These are phyloP conservation scores for Gnaphalium uliginosum DNA, from an alignment of 129 eudicot genomes.

Conservation along the genomic window DNA sequence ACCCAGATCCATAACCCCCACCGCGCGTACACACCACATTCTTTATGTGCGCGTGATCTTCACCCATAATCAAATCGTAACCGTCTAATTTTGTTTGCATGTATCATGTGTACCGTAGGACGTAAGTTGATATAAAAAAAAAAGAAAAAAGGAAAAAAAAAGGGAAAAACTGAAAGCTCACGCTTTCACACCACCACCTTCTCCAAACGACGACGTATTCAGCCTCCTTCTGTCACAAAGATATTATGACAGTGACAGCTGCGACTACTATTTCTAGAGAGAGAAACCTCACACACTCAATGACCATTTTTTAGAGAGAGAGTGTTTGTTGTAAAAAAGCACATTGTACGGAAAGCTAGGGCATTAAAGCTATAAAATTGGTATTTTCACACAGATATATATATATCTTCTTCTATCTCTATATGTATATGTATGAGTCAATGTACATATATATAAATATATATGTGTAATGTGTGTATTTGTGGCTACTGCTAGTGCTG, in stretches of 20 bases:
- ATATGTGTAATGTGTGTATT: background rate
- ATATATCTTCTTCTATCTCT: background rate
- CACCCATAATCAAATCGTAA: conserved; percentile 21
- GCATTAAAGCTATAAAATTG: conserved; percentile 21
- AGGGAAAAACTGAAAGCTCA: conserved; percentile 18
- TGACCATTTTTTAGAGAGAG: conserved; percentile 22
- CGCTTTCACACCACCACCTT: conserved; percentile 25
- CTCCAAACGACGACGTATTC: conserved; percentile 38
- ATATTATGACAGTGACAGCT: conserved; percentile 35
- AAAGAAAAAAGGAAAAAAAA: background rate
- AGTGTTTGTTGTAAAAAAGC: conserved; percentile 12
- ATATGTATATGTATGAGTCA: background rate
- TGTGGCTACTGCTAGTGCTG: background rate
- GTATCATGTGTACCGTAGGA: conserved; percentile 12
- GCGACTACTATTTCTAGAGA: conserved; percentile 22
- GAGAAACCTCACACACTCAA: conserved; percentile 19
- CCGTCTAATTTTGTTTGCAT: conserved; percentile 33
- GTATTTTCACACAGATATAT: background rate
- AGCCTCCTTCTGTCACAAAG: conserved; percentile 26
- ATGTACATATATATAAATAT: background rate
- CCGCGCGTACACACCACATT: background rate
- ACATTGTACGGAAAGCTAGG: conserved; percentile 32
- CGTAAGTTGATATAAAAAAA: background rate
- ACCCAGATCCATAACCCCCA: background rate
- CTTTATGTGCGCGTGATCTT: background rate